Conservation (phyloP, 805 yeast genomes). For the Hermanozyma aechmeae region DNA sequence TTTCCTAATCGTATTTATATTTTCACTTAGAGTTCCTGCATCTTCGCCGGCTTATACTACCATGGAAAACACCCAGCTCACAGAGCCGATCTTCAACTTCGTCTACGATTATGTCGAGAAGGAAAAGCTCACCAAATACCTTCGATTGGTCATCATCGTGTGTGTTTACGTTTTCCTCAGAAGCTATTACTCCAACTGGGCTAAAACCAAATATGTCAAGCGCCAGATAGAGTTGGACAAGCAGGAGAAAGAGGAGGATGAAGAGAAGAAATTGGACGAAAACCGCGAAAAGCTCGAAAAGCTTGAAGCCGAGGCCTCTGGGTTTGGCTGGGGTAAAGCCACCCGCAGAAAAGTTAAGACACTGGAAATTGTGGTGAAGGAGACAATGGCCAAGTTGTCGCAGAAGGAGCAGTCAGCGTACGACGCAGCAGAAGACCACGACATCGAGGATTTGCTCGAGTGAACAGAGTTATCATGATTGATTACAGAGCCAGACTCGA, state of each 20-base stretch:
- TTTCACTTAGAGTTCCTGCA: too few species aligned
- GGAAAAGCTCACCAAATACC: constrained; percentile 35
- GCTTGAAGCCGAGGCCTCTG: constrained; percentile 29
- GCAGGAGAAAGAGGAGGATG: constrained; percentile 23
- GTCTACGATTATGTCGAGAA: constrained; percentile 27
- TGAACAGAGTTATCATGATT: too few species aligned
- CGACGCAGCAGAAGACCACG: constrained; percentile 49
- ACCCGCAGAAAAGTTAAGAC: constrained; percentile 53
- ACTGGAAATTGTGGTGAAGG: constrained; percentile 46
- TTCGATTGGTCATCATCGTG: constrained; percentile 40
- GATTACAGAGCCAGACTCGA: too few species aligned
- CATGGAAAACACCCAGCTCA: too few species aligned
- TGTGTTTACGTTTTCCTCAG: constrained; percentile 58
- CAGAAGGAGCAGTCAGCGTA: constrained; percentile 36
- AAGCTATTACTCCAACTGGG: constrained; percentile 44
- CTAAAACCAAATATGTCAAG: constrained; percentile 45
- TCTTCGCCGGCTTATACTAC: too few species aligned
- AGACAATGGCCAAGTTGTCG: constrained; percentile 29
- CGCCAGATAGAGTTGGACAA: constrained; percentile 41
- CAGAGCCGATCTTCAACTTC: constrained; percentile 15
- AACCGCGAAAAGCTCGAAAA: constrained; percentile 20
- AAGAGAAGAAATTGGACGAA: constrained; percentile 16
- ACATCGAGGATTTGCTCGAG: constrained; percentile 59
- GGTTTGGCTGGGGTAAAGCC: constrained; percentile 76
- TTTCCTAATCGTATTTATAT: too few species aligned